These are phyloP conservation scores for Sphenostylis stenocarpa DNA, from an alignment of 306 rosid genomes.

Conservation along the genomic window DNA sequence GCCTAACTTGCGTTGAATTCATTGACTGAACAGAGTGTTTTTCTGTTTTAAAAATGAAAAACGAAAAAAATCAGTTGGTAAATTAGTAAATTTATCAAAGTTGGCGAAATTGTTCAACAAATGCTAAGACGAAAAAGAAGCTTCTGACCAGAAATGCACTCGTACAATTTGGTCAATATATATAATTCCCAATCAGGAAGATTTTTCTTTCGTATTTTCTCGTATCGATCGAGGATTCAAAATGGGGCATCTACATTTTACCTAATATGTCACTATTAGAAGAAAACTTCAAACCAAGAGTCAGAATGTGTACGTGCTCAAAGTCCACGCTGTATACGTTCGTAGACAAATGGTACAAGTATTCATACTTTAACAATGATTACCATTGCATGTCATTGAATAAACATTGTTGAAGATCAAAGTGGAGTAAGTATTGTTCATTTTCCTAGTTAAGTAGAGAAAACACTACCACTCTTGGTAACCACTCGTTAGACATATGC, in stretches of 20 bases:
- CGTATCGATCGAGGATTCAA: background rate
- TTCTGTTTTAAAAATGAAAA: background rate
- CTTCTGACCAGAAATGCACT: background rate
- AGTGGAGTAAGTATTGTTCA: background rate
- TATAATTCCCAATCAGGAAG: background rate
- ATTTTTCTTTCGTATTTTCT: too few relatives aligned
- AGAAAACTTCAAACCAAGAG: background rate
- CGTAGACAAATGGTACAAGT: background rate
- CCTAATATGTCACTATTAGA: background rate
- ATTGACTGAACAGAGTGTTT: background rate
- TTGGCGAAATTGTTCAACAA: background rate
- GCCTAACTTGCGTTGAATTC: background rate
- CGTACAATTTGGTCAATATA: background rate
- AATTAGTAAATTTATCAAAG: background rate
- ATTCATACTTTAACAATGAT: background rate
- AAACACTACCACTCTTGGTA: background rate
- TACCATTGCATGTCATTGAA: background rate
- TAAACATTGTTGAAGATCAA: background rate
- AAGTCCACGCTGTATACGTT: background rate
- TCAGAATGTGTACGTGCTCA: background rate
- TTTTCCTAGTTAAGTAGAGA: background rate
- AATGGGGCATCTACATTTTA: background rate
- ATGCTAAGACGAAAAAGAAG: background rate
- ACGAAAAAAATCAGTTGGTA: background rate
- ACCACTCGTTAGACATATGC: background rate